phyloP scores from a whole-genome alignment of 768 basidiomycete species.

The Pholiota molesta region DNA sequence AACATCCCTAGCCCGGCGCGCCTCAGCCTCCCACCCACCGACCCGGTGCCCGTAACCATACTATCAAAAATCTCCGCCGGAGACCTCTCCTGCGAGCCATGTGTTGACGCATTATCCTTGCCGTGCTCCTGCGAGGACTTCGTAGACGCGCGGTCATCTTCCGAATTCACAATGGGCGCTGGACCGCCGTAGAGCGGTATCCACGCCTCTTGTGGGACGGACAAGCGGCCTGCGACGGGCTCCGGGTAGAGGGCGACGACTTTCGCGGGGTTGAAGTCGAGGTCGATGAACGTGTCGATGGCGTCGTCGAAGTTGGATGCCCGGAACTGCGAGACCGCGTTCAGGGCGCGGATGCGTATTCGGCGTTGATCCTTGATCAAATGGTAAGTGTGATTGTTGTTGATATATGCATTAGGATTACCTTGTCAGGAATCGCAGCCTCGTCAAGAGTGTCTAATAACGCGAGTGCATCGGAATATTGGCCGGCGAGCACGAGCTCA shows the following conservation, averaged over 20 bases:
- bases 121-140: conserved; percentile 16
- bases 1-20: conserved; percentile 57
- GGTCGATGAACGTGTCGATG: conserved; percentile 83
- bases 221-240: conserved; percentile 75
- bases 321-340: conserved; percentile 80
- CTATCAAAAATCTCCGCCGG: conserved; percentile 36
- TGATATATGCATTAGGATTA: conserved; percentile 22
- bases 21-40: conserved; percentile 54
- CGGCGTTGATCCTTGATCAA: conserved; percentile 44
- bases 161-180: conserved; percentile 21
- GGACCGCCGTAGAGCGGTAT: conserved; percentile 86
- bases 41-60: conserved; percentile 35
- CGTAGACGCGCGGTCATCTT: conserved; percentile 26
- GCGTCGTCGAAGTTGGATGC: conserved; percentile 72
- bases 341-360: conserved; percentile 66
- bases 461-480: conserved; percentile 80
- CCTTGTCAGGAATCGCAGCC: conserved; percentile 64
- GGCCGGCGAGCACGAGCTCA: conserved; percentile 69
- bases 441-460: conserved; percentile 73
- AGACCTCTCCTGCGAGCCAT: conserved; percentile 2
- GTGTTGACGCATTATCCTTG: too few species aligned
- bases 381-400: background rate
- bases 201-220: conserved; percentile 72
- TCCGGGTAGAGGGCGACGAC: conserved; percentile 90
- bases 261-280: conserved; percentile 92